Evolutionary conservation across 2,329 filamentous ascomycete species (phyloP), one percentile per base, ranked within the genome.

Genomic region (Colletotrichum orbiculare): DNA sequence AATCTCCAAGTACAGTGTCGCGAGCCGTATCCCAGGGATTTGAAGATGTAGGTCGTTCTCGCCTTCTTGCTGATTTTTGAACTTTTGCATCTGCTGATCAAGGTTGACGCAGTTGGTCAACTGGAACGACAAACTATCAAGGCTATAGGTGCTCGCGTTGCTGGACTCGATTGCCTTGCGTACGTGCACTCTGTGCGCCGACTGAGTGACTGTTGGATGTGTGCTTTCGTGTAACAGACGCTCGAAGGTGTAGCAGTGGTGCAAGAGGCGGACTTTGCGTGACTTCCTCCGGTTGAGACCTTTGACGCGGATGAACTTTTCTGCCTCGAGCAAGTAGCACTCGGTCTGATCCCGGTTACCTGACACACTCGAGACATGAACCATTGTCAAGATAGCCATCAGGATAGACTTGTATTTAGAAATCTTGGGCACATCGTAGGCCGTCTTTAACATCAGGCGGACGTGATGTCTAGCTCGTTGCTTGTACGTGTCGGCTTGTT

Each of bases 401-500:
- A 81, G 63, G 6, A 76, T 75, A 5, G 74, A 73, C 65, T 80
- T 81, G 64, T 81, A 81, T 64, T 80, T 80, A 35, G 75, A 71
- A 17, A 57, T 68, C 60, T 79, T 79, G 1, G 71, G 71, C 2
- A 71, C 60, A 17, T 73, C 54, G 50, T 76, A 75, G 35, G 74
- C 74, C n/a, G 70, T 71, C 43, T 71, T 60, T 3, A 79, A 66
- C 69, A 76, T 73, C 33, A 67, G 15, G 35, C 71, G 68, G 38
- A 72, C 68, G 54, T 76, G 68, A 13, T 72, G 64, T n/a, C 71
- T 69, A 2, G 75, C 75, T 55, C 73, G 64, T 33, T 69, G 56
- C 15, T 74, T 70, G 57, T 77, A 76, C 10, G 41, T 35, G 15
- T 68, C 61, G 42, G 70, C 73, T 54, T 76, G 69, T 11, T 73